Conservation (phyloP, 2,329 filamentous ascomycete genomes). For the Pestalotiopsis sp. region DNA sequence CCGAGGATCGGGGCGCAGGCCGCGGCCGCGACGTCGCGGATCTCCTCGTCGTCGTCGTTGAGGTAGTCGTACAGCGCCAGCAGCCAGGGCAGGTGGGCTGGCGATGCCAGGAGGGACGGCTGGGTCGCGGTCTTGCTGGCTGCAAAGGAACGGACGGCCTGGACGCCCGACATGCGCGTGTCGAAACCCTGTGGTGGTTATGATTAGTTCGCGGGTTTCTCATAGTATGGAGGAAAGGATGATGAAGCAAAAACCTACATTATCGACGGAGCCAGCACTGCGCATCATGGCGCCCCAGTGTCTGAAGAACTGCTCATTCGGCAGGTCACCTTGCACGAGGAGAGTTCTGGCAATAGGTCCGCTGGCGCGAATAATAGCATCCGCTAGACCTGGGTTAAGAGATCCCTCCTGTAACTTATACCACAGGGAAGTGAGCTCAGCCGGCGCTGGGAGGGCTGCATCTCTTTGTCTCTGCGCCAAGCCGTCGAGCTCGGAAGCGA, state of each 20-base stretch:
- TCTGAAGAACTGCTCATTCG: conserved; percentile 24
- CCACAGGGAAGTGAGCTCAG: conserved; percentile 42
- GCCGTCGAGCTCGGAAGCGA: conserved; percentile 45
- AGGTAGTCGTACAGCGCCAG: conserved; percentile 73
- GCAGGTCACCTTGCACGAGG: conserved; percentile 16
- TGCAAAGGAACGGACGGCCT: conserved; percentile 55
- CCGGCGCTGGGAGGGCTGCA: conserved; percentile 30
- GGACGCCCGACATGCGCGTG: conserved; percentile 59
- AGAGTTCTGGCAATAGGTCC: conserved; percentile 43
- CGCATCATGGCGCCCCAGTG: conserved; percentile 52
- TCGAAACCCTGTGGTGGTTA: conserved; percentile 57
- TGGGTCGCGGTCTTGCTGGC: conserved; percentile 20
- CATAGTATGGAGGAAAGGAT: not conserved
- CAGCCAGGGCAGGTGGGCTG: conserved; percentile 53
- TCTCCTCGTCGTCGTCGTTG: conserved; percentile 90
- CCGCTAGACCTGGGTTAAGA: conserved; percentile 48
- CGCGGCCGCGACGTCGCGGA: conserved; percentile 65
- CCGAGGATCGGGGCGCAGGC: conserved; percentile 48
- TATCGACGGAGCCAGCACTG: conserved; percentile 47
- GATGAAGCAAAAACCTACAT: conserved; percentile 34
- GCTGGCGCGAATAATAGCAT: conserved; percentile 49
- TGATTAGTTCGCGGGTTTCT: conserved; percentile 5
- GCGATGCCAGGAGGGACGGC: conserved; percentile 19
- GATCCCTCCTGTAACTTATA: conserved; percentile 33
- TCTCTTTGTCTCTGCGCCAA: conserved; percentile 28